Evolutionary conservation across 2,329 filamentous ascomycete genomes (phyloP).

Genomic region (Colletotrichum filicis): DNA sequence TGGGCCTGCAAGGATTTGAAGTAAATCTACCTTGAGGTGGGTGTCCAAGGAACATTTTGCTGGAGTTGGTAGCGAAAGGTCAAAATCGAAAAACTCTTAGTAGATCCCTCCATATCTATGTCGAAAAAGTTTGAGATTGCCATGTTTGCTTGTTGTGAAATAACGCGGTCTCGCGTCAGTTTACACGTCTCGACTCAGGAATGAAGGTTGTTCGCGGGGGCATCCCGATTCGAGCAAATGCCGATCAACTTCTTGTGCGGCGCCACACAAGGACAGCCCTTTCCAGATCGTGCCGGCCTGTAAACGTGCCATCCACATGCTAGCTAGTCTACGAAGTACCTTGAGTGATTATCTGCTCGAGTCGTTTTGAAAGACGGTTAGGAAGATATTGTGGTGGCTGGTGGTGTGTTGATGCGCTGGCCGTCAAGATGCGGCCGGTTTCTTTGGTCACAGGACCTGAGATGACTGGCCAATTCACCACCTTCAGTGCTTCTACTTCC

Average conservation of each 20-base stretch:
- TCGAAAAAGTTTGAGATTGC: too few species aligned
- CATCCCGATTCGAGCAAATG: slow-evolving; percentile 7
- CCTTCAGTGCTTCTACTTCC: neutral
- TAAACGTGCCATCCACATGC: neutral
- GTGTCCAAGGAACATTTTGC: neutral
- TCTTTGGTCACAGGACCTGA: neutral
- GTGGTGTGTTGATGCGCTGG: slow-evolving; percentile 13
- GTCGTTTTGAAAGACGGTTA: neutral
- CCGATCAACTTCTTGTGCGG: neutral
- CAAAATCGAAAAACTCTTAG: neutral
- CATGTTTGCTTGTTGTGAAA: neutral
- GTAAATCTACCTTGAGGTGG: too few species aligned
- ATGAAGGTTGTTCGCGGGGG: slow-evolving; percentile 5
- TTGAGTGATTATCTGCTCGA: neutral
- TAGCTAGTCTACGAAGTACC: too few species aligned
- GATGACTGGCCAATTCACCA: too few species aligned
- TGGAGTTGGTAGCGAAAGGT: neutral
- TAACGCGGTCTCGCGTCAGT: neutral
- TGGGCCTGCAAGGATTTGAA: neutral
- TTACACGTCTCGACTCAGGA: neutral
- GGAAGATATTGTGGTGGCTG: neutral
- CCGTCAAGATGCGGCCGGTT: neutral
- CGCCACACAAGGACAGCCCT: neutral
- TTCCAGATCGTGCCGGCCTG: neutral
- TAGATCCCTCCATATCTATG: neutral